A percentile compares a stretch with the other conserved stretches of the same genome.
phyloP scores from a whole-genome alignment of 768 basidiomycete genomes.

The Paxillus involutus region DNA sequence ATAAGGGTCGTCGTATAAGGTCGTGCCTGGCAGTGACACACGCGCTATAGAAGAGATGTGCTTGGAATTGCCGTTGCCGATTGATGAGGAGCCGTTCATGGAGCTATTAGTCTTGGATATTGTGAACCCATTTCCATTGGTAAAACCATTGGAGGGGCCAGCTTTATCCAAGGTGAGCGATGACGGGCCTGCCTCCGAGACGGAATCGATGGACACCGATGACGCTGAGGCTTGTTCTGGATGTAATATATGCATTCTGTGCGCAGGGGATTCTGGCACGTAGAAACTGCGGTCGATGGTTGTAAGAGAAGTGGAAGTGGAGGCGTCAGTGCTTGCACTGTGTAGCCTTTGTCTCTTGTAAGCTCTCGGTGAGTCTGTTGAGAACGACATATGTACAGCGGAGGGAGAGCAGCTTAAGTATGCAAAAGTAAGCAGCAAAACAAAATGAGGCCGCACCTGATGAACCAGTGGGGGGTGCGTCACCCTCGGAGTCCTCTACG shows the following conservation, averaged over 20 bases:
- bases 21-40: slow-evolving; percentile 70
- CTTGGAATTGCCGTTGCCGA: slow-evolving; percentile 53
- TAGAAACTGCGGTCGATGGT: slow-evolving; percentile 18
- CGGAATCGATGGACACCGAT: slow-evolving; percentile 44
- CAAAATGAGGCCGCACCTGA: slow-evolving; percentile 21
- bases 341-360: slow-evolving; percentile 72
- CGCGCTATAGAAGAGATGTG: slow-evolving; percentile 50
- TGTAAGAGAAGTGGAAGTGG: slow-evolving; percentile 31
- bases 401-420: slow-evolving; percentile 6
- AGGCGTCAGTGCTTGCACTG: slow-evolving; percentile 34
- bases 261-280: slow-evolving; percentile 30
- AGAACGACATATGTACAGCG: not conserved
- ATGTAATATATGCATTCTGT: slow-evolving; percentile 53
- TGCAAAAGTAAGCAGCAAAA: not conserved
- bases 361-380: slow-evolving; percentile 52
- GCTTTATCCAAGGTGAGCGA: slow-evolving; percentile 37
- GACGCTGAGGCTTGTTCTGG: slow-evolving; percentile 47
- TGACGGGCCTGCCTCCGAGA: slow-evolving; percentile 54
- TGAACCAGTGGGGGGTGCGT: slow-evolving; percentile 21
- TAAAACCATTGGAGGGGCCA: slow-evolving; percentile 31
- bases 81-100: slow-evolving; percentile 37
- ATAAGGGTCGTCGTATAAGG: slow-evolving; percentile 74
- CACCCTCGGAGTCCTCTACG: slow-evolving; percentile 52
- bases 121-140: slow-evolving; percentile 45
- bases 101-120: slow-evolving; percentile 29